Base-by-base conservation (phyloP, 139 green algal genomes). In the Picochlorum sp. region DNA sequence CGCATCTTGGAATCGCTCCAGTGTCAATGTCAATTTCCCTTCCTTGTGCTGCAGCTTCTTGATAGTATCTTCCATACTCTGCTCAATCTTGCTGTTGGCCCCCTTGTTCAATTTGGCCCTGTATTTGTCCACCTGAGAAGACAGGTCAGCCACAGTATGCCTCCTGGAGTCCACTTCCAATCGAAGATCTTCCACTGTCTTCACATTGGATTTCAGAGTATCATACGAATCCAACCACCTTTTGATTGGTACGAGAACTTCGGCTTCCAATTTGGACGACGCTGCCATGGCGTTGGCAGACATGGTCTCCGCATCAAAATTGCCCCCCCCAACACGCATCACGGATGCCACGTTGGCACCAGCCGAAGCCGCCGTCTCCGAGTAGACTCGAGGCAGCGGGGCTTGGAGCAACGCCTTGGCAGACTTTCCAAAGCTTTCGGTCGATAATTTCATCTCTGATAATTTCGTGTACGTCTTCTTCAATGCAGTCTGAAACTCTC, bases 11-110 rank as follows among this genome's bases (percentile, higher is more conserved):
- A 50, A 61, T 22, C 22, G 35, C 16, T 53, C 25, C 16, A 22
- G 13, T 24, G 30, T 24, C n/a, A 61, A 28, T 24, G 20, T 33
- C 44, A 87, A 72, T 73, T 91, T 89, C 35, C 78, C 74, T 32
- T 82, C 69, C 67, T 87, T 89, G 70, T 84, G 75, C 43, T 78
- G 68, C 57, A 78, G 60, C 35, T 65, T 69, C 32, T 71, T 68
- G 20, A 73, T 55, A 36, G 65, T 73, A 37, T 76, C 63, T 40
- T 86, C 72, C 67, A 86, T 51, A 47, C 82, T 63, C 18, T 68
- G 40, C 47, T 84, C 72, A 2, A 64, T 64, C 47, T 81, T 84
- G 7, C 61, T 26, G 30, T 59, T 44, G 18, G n/a, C 22, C 10
- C 26, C n/a, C 25, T 49, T 33, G 9, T 35, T 54, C 56, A 71